Evolutionary conservation across 192 early-diverging fungal genomes (phyloP).

Genomic region (Backusella westeae): DNA sequence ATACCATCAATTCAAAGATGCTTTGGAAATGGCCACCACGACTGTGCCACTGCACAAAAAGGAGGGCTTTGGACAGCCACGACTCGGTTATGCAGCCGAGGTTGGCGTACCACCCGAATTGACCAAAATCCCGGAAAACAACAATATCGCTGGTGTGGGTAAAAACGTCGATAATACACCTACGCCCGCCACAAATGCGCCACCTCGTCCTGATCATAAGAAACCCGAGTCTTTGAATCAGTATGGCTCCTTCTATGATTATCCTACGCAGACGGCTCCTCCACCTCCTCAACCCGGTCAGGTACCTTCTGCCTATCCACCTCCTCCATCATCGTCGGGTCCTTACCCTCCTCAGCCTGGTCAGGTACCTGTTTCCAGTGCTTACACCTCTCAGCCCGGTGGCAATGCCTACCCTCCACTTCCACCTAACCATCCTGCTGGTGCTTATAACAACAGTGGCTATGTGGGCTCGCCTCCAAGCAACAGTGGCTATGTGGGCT

Average conservation of each 20-base stretch:
- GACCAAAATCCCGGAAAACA: conserved; percentile 20
- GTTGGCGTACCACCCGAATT: conserved; percentile 27
- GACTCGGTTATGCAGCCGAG: conserved; percentile 35
- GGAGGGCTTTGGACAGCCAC: conserved; percentile 26
- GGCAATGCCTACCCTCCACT: not conserved
- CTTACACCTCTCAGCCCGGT: not conserved
- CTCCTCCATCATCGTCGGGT: not conserved
- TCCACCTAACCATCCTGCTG: not conserved
- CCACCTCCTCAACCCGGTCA: conserved; percentile 23
- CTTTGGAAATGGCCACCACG: conserved; percentile 16
- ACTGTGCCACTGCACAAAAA: conserved; percentile 26
- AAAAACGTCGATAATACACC: not conserved
- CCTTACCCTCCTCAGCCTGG: conserved; percentile 9
- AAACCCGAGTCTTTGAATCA: not conserved
- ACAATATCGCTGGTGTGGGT: conserved; percentile 25
- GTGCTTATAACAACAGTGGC: not conserved
- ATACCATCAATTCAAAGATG: conserved; percentile 23
- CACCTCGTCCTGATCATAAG: conserved; percentile 15
- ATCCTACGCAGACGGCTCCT: conserved; percentile 27
- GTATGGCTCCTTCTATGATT: conserved; percentile 36
- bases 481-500: no score
- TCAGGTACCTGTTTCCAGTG: not conserved
- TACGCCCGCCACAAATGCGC: not conserved
- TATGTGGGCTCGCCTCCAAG: no score
- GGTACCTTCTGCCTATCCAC: conserved; percentile 6